These are phyloP conservation scores for Rubus parviflorus DNA, from an alignment of 306 rosid genomes.

Conservation along the genomic window DNA sequence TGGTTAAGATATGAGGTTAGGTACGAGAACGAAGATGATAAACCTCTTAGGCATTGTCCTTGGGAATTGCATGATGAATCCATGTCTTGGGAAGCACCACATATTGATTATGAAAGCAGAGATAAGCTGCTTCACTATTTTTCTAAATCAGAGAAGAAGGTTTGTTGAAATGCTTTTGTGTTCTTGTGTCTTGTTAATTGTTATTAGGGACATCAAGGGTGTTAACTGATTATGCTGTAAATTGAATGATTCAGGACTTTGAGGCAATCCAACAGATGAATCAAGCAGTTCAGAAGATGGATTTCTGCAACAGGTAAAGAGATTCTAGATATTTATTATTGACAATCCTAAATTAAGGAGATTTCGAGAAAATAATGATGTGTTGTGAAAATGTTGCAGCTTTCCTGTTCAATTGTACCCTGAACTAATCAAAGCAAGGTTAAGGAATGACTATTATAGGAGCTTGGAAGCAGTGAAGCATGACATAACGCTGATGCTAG, in stretches of 20 bases:
- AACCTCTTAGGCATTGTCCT: conserved; percentile 64
- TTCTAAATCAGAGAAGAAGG: conserved; percentile 47
- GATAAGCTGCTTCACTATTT: conserved; percentile 65
- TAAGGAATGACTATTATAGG: conserved; percentile 66
- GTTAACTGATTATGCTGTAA: background rate
- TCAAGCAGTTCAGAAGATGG: conserved; percentile 49
- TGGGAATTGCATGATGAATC: conserved; percentile 75
- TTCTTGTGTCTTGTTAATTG: background rate
- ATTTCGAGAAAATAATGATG: conserved; percentile 16
- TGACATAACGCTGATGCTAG: conserved; percentile 62
- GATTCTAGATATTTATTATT: background rate
- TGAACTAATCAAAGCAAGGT: conserved; percentile 58
- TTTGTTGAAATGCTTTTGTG: conserved; percentile 7
- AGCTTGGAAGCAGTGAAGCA: conserved; percentile 65
- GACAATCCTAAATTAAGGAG: background rate
- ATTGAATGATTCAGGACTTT: conserved; percentile 44
- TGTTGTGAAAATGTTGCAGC: conserved; percentile 45
- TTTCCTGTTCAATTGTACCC: conserved; percentile 64
- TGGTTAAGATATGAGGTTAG: conserved; percentile 65
- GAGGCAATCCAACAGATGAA: conserved; percentile 51
- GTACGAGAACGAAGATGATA: conserved; percentile 50
- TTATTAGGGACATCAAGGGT: conserved; percentile 15
- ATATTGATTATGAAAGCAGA: conserved; percentile 55
- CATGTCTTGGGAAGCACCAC: conserved; percentile 52
- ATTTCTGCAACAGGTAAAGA: conserved; percentile 70